Base-by-base conservation (phyloP, 331 rosid genomes). In the Phaseolus coccineus region DNA sequence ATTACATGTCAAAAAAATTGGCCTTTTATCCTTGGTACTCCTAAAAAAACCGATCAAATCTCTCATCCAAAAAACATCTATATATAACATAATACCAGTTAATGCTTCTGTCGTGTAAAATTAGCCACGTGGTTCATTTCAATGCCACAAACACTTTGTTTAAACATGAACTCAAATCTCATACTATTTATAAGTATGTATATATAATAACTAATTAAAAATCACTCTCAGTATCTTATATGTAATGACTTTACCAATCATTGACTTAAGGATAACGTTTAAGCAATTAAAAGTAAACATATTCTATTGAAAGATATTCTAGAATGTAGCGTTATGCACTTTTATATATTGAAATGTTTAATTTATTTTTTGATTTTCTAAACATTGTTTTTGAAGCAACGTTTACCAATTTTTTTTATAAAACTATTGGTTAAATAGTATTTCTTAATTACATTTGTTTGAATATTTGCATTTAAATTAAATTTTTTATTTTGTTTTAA, bases 91-190 rank as follows among this genome's bases (percentile, higher is more conserved):
- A 19, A 19, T 63, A 16, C 16, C 65, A n/a, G 37, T 39, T 52
- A 25, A 5, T 12, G n/a, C 47, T 78, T 58, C 69, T 53, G 4
- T 12, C 1, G 42, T 14, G 19, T 44, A 44, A 62, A 72, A 6
- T 62, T 11, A 55, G 27, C 52, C 71, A 74, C 33, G 80, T 56
- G 71, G 61, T 10, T 56, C 61, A 14, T 52, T 66, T 73, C 28
- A 55, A 3, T 30, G 8, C 47, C 57, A 47, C 42, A 71, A 59
- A 65, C 22, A 25, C 55, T 24, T 15, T 3, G 12, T 62, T 58
- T 58, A 71, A 33, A 22, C 47, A 16, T 27, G 16, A 31, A 24
- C 48, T 35, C 73, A 63, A 61, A 80, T 58, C 40, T 14, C 22
- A 30, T 5, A 0, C 9, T 6, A 62, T 59, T 28, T 59, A 59